Percentiles rank a stretch among this genome's conserved stretches.
phyloP scores from a whole-genome alignment of 2,329 filamentous ascomycete genomes.

The Grosmannia huntii region DNA sequence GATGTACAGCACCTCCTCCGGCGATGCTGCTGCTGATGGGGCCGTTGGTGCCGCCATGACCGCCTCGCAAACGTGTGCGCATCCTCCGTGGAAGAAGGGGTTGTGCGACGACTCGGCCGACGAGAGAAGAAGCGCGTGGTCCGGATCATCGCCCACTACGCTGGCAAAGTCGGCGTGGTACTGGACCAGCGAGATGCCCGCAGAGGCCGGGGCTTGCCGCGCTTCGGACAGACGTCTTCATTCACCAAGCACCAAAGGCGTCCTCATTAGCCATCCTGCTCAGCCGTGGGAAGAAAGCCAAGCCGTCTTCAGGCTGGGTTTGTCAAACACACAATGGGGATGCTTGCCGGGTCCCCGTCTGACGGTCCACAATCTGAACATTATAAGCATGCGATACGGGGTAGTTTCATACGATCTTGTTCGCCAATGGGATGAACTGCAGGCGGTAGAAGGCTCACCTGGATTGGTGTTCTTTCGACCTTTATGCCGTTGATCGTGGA shows the following conservation, averaged over 20 bases:
- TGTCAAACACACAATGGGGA: slow-evolving; percentile 2
- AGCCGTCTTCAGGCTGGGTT: too few species aligned
- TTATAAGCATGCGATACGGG: neutral
- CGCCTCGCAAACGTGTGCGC: slow-evolving; percentile 24
- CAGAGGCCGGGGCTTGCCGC: neutral
- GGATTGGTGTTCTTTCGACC: slow-evolving; percentile 60
- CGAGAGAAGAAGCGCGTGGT: slow-evolving; percentile 28
- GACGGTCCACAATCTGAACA: slow-evolving; percentile 3
- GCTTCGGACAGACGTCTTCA: neutral
- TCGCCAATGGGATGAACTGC: too few species aligned
- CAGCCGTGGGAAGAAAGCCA: too few species aligned
- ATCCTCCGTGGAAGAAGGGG: slow-evolving; percentile 33
- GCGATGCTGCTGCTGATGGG: neutral
- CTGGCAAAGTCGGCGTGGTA: slow-evolving; percentile 24
- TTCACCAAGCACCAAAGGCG: too few species aligned
- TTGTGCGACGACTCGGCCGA: slow-evolving; percentile 25
- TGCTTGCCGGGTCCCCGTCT: slow-evolving; percentile 2
- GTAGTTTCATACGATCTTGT: too few species aligned
- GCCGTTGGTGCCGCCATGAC: neutral
- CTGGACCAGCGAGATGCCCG: slow-evolving; percentile 20
- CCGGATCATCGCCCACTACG: slow-evolving; percentile 21
- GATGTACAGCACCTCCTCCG: slow-evolving; percentile 28
- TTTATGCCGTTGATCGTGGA: slow-evolving; percentile 35
- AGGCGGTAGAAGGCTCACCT: slow-evolving; percentile 36
- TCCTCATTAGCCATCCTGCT: neutral